Percentiles rank a stretch among this genome's conserved stretches.
Conservation (phyloP, 148 eudicot species). For the Polygonum aviculare region DNA sequence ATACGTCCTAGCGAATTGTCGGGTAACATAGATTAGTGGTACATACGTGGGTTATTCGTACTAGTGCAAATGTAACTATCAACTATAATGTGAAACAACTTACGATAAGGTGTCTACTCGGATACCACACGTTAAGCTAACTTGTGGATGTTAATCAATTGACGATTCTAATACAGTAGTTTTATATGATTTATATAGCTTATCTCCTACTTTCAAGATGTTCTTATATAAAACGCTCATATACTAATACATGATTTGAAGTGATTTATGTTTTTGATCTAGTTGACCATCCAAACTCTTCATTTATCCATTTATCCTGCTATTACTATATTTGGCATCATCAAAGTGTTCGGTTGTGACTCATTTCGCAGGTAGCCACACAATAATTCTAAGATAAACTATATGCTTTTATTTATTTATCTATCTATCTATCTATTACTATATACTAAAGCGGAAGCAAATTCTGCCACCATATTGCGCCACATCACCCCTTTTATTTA, state of each 20-base stretch:
- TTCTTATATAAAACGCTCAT: too few species aligned
- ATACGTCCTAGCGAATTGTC: too few species aligned
- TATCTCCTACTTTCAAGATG: neutral
- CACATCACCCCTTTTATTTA: too few species aligned
- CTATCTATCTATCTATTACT: too few species aligned
- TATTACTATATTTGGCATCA: too few species aligned
- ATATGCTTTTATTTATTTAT: too few species aligned
- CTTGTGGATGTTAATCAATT: neutral
- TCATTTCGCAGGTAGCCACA: neutral
- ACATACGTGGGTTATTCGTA: neutral
- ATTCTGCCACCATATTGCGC: too few species aligned
- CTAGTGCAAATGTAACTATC: neutral
- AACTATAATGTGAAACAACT: neutral
- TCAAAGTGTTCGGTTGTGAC: neutral
- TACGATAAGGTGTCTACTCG: neutral
- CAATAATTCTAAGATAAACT: neutral
- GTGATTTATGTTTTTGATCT: neutral
- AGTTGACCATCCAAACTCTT: neutral
- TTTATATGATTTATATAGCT: neutral
- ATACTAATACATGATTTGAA: neutral
- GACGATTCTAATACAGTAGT: neutral
- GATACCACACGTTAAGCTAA: neutral
- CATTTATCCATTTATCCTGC: neutral
- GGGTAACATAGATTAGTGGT: neutral
- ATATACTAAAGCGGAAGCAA: too few species aligned